These are phyloP conservation scores for Tetragonia tetragonoides DNA, from an alignment of 148 eudicot genomes.

Conservation along the genomic window DNA sequence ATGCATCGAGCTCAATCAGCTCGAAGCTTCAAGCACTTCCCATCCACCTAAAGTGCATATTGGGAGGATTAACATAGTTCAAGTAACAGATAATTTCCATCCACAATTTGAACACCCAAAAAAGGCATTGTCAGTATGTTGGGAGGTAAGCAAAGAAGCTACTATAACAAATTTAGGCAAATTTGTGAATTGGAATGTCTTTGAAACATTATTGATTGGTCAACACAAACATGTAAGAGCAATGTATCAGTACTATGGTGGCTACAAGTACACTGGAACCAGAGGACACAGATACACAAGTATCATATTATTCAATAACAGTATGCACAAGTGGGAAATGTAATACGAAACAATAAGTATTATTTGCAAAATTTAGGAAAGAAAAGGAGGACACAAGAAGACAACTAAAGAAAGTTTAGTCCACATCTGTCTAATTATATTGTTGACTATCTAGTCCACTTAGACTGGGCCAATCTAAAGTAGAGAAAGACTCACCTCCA, in stretches of 20 bases:
- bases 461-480: slow-evolving; percentile 39
- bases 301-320: slow-evolving; percentile 4
- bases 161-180: background rate
- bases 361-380: slow-evolving; percentile 2
- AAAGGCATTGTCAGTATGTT: background rate
- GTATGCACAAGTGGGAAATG: background rate
- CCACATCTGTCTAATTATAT: slow-evolving; percentile 55
- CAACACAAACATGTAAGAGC: slow-evolving; percentile 4
- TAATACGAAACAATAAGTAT: background rate
- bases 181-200: slow-evolving; percentile 2
- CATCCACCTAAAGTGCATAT: background rate
- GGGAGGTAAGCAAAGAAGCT: background rate
- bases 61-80: slow-evolving; percentile 8
- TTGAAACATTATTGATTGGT: background rate
- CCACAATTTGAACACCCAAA: background rate
- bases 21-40: background rate
- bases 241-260: slow-evolving; percentile 13
- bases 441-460: slow-evolving; percentile 65
- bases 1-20: background rate
- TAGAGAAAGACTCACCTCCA: slow-evolving; percentile 50
- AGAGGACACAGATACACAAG: slow-evolving; percentile 16
- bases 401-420: slow-evolving; percentile 68
- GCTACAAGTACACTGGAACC: slow-evolving; percentile 23
- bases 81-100: background rate
- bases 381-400: slow-evolving; percentile 38